These are phyloP conservation scores for Heritiera fomes DNA, from an alignment of 345 rosid genomes.

Conservation along the genomic window DNA sequence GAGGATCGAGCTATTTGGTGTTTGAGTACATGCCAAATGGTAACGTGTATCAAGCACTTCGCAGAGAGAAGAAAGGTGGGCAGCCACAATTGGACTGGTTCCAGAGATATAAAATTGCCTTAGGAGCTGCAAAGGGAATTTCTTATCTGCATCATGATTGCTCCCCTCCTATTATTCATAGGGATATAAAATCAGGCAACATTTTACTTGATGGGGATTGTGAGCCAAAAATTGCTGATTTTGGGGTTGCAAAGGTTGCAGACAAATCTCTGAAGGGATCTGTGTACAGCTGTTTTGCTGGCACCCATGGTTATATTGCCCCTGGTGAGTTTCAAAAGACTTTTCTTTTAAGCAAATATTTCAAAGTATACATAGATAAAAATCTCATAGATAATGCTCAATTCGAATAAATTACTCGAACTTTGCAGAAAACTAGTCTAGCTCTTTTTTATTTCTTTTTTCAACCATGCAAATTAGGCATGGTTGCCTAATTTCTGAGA, in stretches of 20 bases:
- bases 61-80: conserved; percentile 47
- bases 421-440: not conserved
- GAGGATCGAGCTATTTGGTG: conserved; percentile 67
- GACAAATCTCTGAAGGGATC: conserved; percentile 43
- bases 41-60: conserved; percentile 69
- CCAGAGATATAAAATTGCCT: conserved; percentile 65
- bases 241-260: conserved; percentile 79
- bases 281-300: conserved; percentile 63
- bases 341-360: not conserved
- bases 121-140: conserved; percentile 85
- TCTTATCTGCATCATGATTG: conserved; percentile 89
- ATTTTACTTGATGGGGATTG: conserved; percentile 65
- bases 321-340: conserved; percentile 60
- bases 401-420: no score
- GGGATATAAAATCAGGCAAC: conserved; percentile 89
- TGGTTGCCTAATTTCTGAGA: not conserved
- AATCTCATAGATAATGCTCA: not conserved
- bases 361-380: not conserved
- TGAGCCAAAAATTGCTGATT: conserved; percentile 85
- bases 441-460: not conserved
- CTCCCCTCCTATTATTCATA: conserved; percentile 70
- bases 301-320: conserved; percentile 91
- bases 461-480: not conserved
- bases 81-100: conserved; percentile 64
- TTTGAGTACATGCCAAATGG: conserved; percentile 86